Base-by-base conservation (phyloP, 2,329 filamentous ascomycete genomes). In the Colletotrichum sp. region DNA sequence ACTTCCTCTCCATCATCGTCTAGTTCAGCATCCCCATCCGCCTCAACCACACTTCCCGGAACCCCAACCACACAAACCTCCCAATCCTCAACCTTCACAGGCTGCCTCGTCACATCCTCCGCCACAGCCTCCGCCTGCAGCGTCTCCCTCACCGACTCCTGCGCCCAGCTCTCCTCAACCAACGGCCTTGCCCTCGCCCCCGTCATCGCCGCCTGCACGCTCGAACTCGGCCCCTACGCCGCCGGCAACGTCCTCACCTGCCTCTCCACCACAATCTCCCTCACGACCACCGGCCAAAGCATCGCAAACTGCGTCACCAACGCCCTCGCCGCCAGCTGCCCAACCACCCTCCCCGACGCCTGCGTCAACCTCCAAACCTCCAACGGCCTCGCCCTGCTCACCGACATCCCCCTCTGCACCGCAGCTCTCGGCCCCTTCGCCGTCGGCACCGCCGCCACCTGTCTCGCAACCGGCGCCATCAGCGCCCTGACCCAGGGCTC, bases 151-250 rank as follows among this genome's bases (percentile, higher is more conserved):
- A 77, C 78, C 4, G 30, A 72, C 25, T 67, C 72, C 30, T 79
- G 78, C 44, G 27, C 74, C 30, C 27, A 48, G 2, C 66, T 79
- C 5, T 63, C 25, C 7, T 44, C 30, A 16, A 30, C 65, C 16
- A 63, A 65, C 36, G 77, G 76, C 11, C 63, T 79, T 19, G 75
- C 75, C 4, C 71, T 78, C 11, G 7, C 69, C 13, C 52, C 70
- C 15, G 22, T 74, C 6, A 36, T 79, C 25, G 73, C 75, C 5
- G 48, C 68, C 9, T 78, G 78, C 72, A 78, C 59, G 2, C 16
- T 60, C n/a, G 74, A 76, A 15, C 76, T 32, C 19, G 76, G 76
- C 15, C n/a, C 67, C 8, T 68, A 73, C 27, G 71, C 76, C 48
- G 75, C 74, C n/a, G 66, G 69, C 6, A 76, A 74, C 34, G 65